Percentiles rank a stretch among this genome's conserved stretches.
These are phyloP conservation scores for Claviceps africana DNA, from an alignment of 2,329 filamentous ascomycete species.

Conservation along the genomic window DNA sequence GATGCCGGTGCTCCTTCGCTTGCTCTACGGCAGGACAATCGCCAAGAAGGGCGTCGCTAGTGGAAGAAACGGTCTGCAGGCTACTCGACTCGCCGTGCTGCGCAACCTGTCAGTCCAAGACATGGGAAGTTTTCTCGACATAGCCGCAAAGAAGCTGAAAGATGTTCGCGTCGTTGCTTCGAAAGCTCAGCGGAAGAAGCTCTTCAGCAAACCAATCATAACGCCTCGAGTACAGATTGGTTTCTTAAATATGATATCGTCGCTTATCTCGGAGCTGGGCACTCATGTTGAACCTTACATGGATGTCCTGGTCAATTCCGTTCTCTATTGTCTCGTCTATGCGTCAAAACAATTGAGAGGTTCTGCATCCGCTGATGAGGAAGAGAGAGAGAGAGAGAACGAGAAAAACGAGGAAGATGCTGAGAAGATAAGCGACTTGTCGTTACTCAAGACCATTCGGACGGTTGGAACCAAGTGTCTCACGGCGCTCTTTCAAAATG, in stretches of 20 bases:
- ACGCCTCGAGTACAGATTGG: slow-evolving; percentile 71
- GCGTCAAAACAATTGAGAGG: slow-evolving; percentile 47
- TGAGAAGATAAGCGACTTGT: slow-evolving; percentile 32
- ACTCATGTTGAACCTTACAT: slow-evolving; percentile 56
- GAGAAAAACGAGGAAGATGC: slow-evolving; percentile 27
- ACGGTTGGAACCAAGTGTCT: slow-evolving; percentile 72
- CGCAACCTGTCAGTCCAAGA: slow-evolving; percentile 63
- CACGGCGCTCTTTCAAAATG: slow-evolving; percentile 62
- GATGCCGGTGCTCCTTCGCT: slow-evolving; percentile 73
- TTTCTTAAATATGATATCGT: slow-evolving; percentile 79
- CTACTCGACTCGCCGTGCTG: slow-evolving; percentile 67
- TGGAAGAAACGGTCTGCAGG: slow-evolving; percentile 67
- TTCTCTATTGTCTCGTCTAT: slow-evolving; percentile 68
- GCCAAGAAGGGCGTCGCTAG: slow-evolving; percentile 64
- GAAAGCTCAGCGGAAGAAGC: slow-evolving; percentile 30
- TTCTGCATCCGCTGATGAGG: slow-evolving; percentile 15
- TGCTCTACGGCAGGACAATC: slow-evolving; percentile 83
- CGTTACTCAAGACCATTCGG: slow-evolving; percentile 51
- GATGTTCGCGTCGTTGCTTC: slow-evolving; percentile 44
- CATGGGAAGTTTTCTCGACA: slow-evolving; percentile 67
- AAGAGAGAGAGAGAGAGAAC: slow-evolving; percentile 14
- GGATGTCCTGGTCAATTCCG: slow-evolving; percentile 54
- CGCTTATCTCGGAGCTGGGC: slow-evolving; percentile 74
- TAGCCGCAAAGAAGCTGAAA: slow-evolving; percentile 60
- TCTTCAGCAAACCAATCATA: slow-evolving; percentile 45